Conservation (phyloP, 305 asterid species). For the Plantago lanceolata region DNA sequence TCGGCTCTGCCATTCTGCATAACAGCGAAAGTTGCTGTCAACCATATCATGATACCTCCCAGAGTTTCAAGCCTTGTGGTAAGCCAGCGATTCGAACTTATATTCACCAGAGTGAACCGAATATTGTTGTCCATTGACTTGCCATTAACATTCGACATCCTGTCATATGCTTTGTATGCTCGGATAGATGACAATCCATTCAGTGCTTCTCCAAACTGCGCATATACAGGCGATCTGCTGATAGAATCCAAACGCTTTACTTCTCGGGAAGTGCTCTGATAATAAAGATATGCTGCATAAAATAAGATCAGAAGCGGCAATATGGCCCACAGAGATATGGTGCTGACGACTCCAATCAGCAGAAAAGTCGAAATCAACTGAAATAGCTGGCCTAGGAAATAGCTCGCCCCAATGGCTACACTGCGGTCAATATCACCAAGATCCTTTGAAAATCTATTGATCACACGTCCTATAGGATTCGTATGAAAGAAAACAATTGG, state of each 20-base stretch:
- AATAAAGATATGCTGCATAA: slow-evolving; percentile 71
- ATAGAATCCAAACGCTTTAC: slow-evolving; percentile 90
- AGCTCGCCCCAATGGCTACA: slow-evolving; percentile 50
- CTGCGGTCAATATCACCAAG: slow-evolving; percentile 81
- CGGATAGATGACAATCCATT: slow-evolving; percentile 88
- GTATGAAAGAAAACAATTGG: slow-evolving; percentile 91
- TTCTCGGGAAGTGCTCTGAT: slow-evolving; percentile 99
- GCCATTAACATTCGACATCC: slow-evolving; percentile 80
- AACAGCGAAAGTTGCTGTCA: slow-evolving; percentile 90
- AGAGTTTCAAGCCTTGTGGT: slow-evolving; percentile 80
- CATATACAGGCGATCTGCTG: slow-evolving; percentile 93
- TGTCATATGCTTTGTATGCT: slow-evolving; percentile 85
- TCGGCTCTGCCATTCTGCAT: slow-evolving; percentile 75
- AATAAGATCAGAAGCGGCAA: slow-evolving; percentile 82
- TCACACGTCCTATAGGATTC: slow-evolving; percentile 72
- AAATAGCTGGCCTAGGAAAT: slow-evolving; percentile 62
- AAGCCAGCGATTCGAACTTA: slow-evolving; percentile 94
- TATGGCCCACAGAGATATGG: slow-evolving; percentile 77
- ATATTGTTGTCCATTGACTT: slow-evolving; percentile 80
- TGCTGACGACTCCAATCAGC: slow-evolving; percentile 74
- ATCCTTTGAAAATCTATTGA: slow-evolving; percentile 78
- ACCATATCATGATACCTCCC: slow-evolving; percentile 95
- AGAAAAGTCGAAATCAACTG: slow-evolving; percentile 78
- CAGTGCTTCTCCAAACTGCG: slow-evolving; percentile 93
- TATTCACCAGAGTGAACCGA: slow-evolving; percentile 70